These are phyloP conservation scores for Agapanthus africanus DNA, from an alignment of 106 monocot species.

Conservation along the genomic window DNA sequence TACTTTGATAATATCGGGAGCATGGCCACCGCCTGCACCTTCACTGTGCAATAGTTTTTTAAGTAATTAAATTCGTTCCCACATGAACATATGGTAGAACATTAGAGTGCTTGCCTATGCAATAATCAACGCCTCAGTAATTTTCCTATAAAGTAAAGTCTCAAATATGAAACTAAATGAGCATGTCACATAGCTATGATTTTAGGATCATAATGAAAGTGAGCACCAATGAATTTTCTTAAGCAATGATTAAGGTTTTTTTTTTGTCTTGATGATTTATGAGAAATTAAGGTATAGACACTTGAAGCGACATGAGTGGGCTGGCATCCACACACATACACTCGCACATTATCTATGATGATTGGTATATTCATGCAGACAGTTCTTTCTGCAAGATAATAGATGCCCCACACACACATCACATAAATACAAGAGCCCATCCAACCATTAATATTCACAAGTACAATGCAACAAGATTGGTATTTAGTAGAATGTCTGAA, in stretches of 20 bases:
- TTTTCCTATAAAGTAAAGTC: background rate
- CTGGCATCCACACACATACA: no score
- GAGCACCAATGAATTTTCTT: background rate
- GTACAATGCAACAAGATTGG: no score
- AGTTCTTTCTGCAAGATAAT: no score
- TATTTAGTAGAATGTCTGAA: no score
- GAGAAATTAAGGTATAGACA: no score
- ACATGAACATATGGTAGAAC: background rate
- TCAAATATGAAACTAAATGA: background rate
- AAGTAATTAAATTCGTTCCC: background rate
- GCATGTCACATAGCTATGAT: no score
- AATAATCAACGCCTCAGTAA: background rate
- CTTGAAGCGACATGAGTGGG: no score
- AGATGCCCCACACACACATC: no score
- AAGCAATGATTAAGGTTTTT: background rate
- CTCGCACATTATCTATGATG: background rate
- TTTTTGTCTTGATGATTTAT: no score
- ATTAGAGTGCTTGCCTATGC: background rate
- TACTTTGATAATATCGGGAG: conserved; percentile 97
- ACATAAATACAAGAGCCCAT: no score
- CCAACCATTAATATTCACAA: no score
- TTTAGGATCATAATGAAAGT: no score
- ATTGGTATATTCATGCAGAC: background rate
- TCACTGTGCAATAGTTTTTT: conserved; percentile 46
- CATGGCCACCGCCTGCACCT: conserved; percentile 99